phyloP scores from a whole-genome alignment of 2,329 filamentous ascomycete species.

The Dactylellina cionopaga region DNA sequence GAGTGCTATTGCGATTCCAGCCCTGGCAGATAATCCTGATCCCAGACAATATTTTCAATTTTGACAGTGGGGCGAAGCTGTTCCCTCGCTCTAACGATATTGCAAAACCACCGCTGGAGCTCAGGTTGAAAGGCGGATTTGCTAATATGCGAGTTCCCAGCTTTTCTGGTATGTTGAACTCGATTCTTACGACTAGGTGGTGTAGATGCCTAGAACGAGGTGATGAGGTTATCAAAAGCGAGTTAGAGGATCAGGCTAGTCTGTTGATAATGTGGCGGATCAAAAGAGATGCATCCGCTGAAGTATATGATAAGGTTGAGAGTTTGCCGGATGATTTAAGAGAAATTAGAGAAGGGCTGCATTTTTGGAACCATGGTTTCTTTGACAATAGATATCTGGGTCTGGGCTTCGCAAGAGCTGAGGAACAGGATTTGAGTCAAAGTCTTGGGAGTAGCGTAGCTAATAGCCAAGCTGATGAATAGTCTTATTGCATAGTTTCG shows the following conservation, averaged over 20 bases:
- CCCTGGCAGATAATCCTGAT: constrained; percentile 45
- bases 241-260: constrained; percentile 21
- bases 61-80: background rate
- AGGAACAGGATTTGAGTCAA: no score
- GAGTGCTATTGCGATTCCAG: constrained; percentile 10
- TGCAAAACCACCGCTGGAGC: background rate
- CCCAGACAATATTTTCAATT: constrained; percentile 28
- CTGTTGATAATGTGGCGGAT: constrained; percentile 31
- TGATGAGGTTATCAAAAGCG: background rate
- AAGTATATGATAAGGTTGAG: background rate
- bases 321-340: constrained; percentile 13
- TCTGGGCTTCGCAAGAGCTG: background rate
- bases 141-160: constrained; percentile 2
- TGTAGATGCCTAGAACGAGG: background rate
- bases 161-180: constrained; percentile 28
- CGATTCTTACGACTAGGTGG: constrained; percentile 13
- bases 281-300: background rate
- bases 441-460: no score
- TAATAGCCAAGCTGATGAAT: no score
- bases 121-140: background rate
- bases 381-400: constrained; percentile 21
- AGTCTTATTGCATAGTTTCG: no score
- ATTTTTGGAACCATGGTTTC: constrained; percentile 1
- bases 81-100: background rate
- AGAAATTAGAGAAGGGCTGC: constrained; percentile 9